Evolutionary conservation across 2,329 filamentous ascomycete species (phyloP).

Genomic region (Lasiodiplodia citricola): DNA sequence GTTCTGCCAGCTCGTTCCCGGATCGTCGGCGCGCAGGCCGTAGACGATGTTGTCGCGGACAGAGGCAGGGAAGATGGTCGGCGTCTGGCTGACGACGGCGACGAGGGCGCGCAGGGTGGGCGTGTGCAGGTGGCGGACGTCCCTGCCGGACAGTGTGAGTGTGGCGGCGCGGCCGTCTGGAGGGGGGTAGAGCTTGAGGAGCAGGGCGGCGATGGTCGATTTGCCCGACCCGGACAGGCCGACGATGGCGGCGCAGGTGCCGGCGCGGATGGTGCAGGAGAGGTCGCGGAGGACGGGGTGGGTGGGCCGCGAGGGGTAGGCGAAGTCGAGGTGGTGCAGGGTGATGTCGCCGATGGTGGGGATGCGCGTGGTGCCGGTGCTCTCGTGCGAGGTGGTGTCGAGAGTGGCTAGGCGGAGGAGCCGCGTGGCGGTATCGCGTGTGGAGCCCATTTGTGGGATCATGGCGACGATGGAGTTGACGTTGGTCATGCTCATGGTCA

Average conservation of each 20-base stretch:
- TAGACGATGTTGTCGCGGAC: conserved; percentile 85
- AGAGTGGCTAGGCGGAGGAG: conserved; percentile 74
- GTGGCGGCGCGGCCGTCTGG: conserved; percentile 20
- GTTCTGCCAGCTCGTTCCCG: conserved; percentile 46
- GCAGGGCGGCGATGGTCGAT: conserved; percentile 76
- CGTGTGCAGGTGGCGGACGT: conserved; percentile 66
- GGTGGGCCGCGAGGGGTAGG: conserved; percentile 67
- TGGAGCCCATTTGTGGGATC: conserved; percentile 80
- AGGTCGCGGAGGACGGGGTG: conserved; percentile 65
- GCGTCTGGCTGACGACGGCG: conserved; percentile 71
- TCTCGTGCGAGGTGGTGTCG: conserved; percentile 60
- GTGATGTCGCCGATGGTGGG: conserved; percentile 58
- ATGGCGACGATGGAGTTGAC: conserved; percentile 71
- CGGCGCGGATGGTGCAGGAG: conserved; percentile 67
- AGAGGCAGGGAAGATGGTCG: conserved; percentile 77
- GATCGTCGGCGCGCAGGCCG: conserved; percentile 65
- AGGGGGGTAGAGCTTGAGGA: conserved; percentile 72
- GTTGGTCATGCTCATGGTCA: conserved; percentile 82
- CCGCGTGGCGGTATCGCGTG: conserved; percentile 72
- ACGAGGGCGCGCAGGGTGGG: conserved; percentile 64
- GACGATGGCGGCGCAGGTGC: conserved; percentile 76
- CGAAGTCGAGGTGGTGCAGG: conserved; percentile 71
- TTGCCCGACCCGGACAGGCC: conserved; percentile 90
- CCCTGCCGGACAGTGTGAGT: conserved; percentile 64
- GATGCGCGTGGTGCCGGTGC: conserved; percentile 53